Percentiles rank a stretch among this genome's conserved stretches.
These are phyloP conservation scores for Linnemannia elongata DNA, from an alignment of 192 early-diverging fungal species.

Conservation along the genomic window DNA sequence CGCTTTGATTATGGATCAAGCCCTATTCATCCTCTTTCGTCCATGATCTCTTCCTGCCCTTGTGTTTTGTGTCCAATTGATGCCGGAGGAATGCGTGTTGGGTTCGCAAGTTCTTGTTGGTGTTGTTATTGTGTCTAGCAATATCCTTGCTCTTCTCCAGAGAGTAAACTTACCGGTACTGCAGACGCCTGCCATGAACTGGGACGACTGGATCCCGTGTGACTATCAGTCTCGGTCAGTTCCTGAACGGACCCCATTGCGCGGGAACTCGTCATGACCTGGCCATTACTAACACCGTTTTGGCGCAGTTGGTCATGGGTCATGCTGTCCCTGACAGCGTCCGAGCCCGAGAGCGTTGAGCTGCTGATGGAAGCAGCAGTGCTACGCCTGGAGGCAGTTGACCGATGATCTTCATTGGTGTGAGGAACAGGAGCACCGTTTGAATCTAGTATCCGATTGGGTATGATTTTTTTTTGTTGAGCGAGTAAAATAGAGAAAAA, in stretches of 20 bases:
- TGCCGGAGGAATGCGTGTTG: background rate
- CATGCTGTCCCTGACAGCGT: background rate
- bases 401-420: background rate
- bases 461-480: background rate
- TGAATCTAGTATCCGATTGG: background rate
- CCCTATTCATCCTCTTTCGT: background rate
- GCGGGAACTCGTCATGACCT: background rate
- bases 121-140: background rate
- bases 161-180: slow-evolving; percentile 21
- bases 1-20: background rate
- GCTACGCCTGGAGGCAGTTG: background rate
- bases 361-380: slow-evolving; percentile 11
- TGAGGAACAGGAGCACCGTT: background rate
- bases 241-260: slow-evolving; percentile 15
- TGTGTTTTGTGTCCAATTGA: background rate
- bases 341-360: background rate
- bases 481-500: background rate
- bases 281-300: background rate
- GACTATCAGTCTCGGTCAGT: slow-evolving; percentile 19
- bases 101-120: background rate
- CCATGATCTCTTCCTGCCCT: background rate
- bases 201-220: slow-evolving; percentile 22
- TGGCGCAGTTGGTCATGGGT: background rate
- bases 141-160: background rate
- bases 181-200: slow-evolving; percentile 40